phyloP scores from a whole-genome alignment of 257 asterid genomes.

The Penstemon newberryi region DNA sequence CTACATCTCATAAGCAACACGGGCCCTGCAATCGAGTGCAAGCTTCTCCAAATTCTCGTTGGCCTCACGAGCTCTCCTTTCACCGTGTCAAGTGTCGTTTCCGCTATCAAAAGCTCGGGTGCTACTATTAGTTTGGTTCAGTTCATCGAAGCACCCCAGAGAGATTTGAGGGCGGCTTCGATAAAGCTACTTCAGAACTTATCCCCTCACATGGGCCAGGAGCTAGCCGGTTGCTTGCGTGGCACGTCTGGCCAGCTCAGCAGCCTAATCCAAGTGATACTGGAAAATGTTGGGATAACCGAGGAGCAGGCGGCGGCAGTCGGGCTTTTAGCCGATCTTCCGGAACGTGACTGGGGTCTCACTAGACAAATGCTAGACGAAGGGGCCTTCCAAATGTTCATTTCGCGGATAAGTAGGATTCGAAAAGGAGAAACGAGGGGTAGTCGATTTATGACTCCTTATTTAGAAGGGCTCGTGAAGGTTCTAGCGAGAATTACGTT shows the following conservation, averaged over 20 bases:
- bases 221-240: constrained; percentile 67
- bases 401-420: constrained; percentile 53
- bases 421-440: constrained; percentile 82
- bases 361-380: constrained; percentile 81
- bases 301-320: constrained; percentile 96
- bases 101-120: constrained; percentile 84
- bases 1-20: constrained; percentile 90
- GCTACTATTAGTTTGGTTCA: constrained; percentile 87
- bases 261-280: constrained; percentile 57
- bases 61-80: constrained; percentile 72
- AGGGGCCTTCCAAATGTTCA: constrained; percentile 62
- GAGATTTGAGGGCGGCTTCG: constrained; percentile 77
- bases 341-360: constrained; percentile 74
- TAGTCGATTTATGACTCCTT: constrained; percentile 78
- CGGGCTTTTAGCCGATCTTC: constrained; percentile 82
- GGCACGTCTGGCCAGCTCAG: constrained; percentile 79
- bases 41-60: constrained; percentile 87
- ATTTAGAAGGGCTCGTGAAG: constrained; percentile 85
- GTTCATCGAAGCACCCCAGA: constrained; percentile 86
- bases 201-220: constrained; percentile 84
- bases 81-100: constrained; percentile 66
- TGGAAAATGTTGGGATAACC: constrained; percentile 62
- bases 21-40: constrained; percentile 90
- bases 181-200: constrained; percentile 79
- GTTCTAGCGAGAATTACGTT: constrained; percentile 81